Base-by-base conservation (phyloP, 1,284 basidiomycete genomes). In the Neotropicomus parvogracilis region DNA sequence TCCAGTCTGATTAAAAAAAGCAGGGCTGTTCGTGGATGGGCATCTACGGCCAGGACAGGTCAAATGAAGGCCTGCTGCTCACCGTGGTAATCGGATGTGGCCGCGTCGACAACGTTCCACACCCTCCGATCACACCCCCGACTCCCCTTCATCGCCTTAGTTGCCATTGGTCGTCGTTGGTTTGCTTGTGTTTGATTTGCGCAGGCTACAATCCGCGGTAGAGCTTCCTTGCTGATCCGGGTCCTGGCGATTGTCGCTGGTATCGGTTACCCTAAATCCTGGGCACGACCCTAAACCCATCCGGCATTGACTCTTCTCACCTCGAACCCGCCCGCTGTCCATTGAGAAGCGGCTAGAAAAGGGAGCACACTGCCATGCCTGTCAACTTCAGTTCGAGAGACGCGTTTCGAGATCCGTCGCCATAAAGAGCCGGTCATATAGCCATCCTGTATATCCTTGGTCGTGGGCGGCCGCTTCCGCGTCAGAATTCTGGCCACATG, bases 241-340 rank as follows among this genome's bases (percentile, higher is more conserved):
- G 40, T 54, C 48, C 62, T 52, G 56, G 60, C 62, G 59, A 65
- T 61, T 59, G 49, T 65, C 62, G 55, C 49, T 43, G 21, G 49
- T 49, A 49, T 34, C 48, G 40, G 32, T 21, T 51, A n/a, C 59
- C 59, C 59, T 64, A 50, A 41, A 45, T 50, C 59, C 59, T 62
- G 59, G 61, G 61, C 36, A 34, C 17, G 13, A 56, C 53, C 53
- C 48, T 59, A 37, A n/a, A 27, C 47, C 37, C 35, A 16, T 42
- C 44, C 42, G 40, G 17, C 32, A 20, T 41, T 41, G 13, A 39
- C 16, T 24, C 46, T 44, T 39, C 40, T 40, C 31, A 24, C 31
- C 33, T 49, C 40, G 36, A 46, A 31, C 39, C 27, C 42, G 17
- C 38, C 20, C 40, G 28, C 31, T n/a, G 24, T 47, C 29, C 27